phyloP scores from a whole-genome alignment of 768 basidiomycete species.

The Leucocoprinus birnbaumii region DNA sequence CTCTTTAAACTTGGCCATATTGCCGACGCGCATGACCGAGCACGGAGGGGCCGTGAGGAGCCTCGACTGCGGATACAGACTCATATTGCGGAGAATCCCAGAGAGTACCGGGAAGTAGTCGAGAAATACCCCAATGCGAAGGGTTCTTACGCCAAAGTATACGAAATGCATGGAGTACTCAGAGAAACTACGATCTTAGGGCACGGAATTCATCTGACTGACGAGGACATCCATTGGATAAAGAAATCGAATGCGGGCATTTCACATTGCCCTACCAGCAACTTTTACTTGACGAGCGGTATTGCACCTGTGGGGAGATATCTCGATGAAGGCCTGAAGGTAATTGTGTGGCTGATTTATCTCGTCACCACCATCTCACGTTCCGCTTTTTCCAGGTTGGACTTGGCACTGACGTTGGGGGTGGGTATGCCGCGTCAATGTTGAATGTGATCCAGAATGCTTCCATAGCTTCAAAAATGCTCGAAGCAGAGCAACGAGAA shows the following conservation, averaged over 20 bases:
- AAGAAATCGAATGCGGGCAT: constrained; percentile 66
- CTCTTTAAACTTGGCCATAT: constrained; percentile 60
- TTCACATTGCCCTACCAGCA: constrained; percentile 92
- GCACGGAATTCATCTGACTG: constrained; percentile 80
- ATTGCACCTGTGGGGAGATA: constrained; percentile 75
- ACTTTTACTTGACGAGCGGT: constrained; percentile 88
- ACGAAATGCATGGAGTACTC: constrained; percentile 77
- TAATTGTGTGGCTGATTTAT: constrained; percentile 23
- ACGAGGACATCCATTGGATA: constrained; percentile 72
- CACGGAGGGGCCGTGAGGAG: constrained; percentile 30
- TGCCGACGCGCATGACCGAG: constrained; percentile 26
- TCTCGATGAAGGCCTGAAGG: constrained; percentile 87
- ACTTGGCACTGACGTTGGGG: constrained; percentile 89
- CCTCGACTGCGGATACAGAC: constrained; percentile 81
- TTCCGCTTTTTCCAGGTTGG: constrained; percentile 58
- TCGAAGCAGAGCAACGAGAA: too few species aligned
- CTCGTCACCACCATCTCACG: background rate
- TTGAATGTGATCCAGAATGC: constrained; percentile 72
- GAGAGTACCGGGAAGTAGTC: constrained; percentile 66
- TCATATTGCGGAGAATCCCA: constrained; percentile 82
- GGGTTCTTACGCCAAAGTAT: constrained; percentile 72
- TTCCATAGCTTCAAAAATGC: constrained; percentile 77
- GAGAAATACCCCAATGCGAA: constrained; percentile 59
- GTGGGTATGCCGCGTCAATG: constrained; percentile 83
- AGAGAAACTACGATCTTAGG: constrained; percentile 81